phyloP scores from a whole-genome alignment of 805 yeast species.

The Candida chilensis region DNA sequence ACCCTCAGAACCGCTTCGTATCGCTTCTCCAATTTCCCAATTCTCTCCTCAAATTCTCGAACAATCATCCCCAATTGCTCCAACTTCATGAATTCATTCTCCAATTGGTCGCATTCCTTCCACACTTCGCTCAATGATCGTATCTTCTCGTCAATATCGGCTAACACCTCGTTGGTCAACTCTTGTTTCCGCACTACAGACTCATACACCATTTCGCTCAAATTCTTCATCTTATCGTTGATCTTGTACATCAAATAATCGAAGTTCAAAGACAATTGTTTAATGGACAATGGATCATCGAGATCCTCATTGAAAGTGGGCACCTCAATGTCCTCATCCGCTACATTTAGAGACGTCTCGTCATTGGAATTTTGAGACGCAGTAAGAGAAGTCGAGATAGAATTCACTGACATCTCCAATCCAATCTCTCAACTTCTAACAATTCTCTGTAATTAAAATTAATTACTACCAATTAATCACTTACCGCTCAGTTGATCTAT shows the following conservation, averaged over 20 bases:
- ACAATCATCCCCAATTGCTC: slow-evolving; percentile 34
- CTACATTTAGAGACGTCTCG: too few relatives aligned
- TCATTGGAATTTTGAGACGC: too few relatives aligned
- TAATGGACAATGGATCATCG: slow-evolving; percentile 57
- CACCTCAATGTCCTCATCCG: too few relatives aligned
- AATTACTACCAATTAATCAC: too few relatives aligned
- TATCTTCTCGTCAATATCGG: slow-evolving; percentile 28
- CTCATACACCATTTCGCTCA: slow-evolving; percentile 29
- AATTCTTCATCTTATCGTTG: slow-evolving; percentile 39
- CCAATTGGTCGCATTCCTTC: slow-evolving; percentile 37
- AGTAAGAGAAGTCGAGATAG: too few relatives aligned
- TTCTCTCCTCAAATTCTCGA: slow-evolving; percentile 12
- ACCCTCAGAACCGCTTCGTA: too few relatives aligned
- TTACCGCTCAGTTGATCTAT: too few relatives aligned
- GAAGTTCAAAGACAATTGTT: slow-evolving; percentile 48
- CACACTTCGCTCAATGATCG: slow-evolving; percentile 26
- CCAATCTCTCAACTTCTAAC: too few relatives aligned
- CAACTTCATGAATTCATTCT: slow-evolving; percentile 40
- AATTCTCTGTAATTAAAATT: too few relatives aligned
- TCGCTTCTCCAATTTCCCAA: too few relatives aligned
- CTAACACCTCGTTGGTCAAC: slow-evolving; percentile 12
- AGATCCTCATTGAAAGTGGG: slow-evolving; percentile 16
- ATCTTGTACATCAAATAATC: slow-evolving; percentile 61
- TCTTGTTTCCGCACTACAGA: slow-evolving; percentile 21
- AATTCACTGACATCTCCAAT: too few relatives aligned